These are phyloP conservation scores for Aquanectria penicillioides DNA, from an alignment of 2,329 filamentous ascomycete genomes.

Conservation along the genomic window DNA sequence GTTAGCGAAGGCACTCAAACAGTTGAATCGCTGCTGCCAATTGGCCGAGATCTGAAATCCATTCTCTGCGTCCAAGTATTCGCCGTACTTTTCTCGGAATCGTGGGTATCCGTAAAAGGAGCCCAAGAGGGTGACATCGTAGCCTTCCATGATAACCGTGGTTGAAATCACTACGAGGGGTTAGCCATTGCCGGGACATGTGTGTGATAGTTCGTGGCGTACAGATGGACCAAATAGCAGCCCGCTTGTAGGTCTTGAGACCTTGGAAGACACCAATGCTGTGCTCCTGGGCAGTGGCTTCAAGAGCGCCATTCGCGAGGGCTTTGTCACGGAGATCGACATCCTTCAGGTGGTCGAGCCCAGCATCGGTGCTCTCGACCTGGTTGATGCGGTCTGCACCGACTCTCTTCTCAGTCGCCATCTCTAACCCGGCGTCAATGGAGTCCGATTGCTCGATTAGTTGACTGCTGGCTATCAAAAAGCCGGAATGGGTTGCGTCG, in stretches of 20 bases:
- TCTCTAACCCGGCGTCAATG: slow-evolving; percentile 16
- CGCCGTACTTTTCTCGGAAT: slow-evolving; percentile 54
- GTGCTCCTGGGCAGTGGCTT: slow-evolving; percentile 50
- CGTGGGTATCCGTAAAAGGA: slow-evolving; percentile 56
- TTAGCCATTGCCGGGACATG: not conserved
- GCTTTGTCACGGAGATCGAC: slow-evolving; percentile 49
- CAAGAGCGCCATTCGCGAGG: slow-evolving; percentile 49
- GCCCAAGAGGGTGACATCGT: slow-evolving; percentile 58
- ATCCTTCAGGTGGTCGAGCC: slow-evolving; percentile 45
- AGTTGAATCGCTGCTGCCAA: slow-evolving; percentile 62
- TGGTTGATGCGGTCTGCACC: slow-evolving; percentile 34
- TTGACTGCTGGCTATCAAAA: not conserved
- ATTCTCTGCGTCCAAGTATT: slow-evolving; percentile 44
- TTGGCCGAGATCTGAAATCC: slow-evolving; percentile 58
- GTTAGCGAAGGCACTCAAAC: slow-evolving; percentile 46
- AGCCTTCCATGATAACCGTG: slow-evolving; percentile 63
- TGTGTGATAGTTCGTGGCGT: slow-evolving; percentile 31
- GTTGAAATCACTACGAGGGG: slow-evolving; percentile 50
- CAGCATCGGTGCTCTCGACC: slow-evolving; percentile 44
- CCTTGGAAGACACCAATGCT: slow-evolving; percentile 47
- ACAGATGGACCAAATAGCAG: slow-evolving; percentile 53
- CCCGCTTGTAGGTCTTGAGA: slow-evolving; percentile 52
- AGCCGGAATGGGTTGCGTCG: not conserved
- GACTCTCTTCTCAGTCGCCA: slow-evolving; percentile 36
- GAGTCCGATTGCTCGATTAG: not conserved